Base-by-base conservation (phyloP, 139 green algal species). In the Raphidocelis subcapitata region DNA sequence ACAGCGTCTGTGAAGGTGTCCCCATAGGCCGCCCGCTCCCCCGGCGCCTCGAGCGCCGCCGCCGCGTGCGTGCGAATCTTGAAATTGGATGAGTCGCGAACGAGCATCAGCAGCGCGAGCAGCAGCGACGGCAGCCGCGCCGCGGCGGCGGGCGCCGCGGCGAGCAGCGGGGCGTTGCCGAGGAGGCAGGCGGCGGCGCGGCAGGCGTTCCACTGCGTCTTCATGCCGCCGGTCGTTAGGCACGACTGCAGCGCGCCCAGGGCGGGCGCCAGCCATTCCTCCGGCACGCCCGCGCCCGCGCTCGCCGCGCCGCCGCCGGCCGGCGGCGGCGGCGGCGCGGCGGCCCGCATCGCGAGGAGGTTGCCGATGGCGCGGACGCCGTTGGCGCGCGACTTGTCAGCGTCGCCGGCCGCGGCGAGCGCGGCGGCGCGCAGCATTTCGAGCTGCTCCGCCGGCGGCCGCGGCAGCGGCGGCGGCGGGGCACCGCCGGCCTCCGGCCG, bases 11-110 rank as follows among this genome's bases (percentile, higher is more conserved):
- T 31, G 55, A 79, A 83, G 1, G 74, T 54, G 52, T 83, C 72
- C 3, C 71, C 82, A 62, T 86, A 90, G 29, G 59, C 24, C 5
- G 37, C 26, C 1, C 80, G 62, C 24, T 23, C 41, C 0, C 21
- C 24, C n/a, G 81, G 52, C 28, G 81, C 78, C n/a, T 56, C 74
- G n/a, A 93, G 72, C 2, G 85, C 84, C 2, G 80, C 76, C 3
- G 86, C 82, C 3, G 88, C 88, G 62, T 89, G 86, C 21, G 77
- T 88, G 41, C 85, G 81, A 46, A 91, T 86, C 73, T 93, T 93
- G 72, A 84, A 91, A 65, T 93, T 93, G 37, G 37, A 62, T 67
- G 72, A 83, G 67, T 90, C 86, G 0, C 85, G 62, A 29, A 93
- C 78, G 12, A 93, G 79, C 75, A 89, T 81, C 14, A 86, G 41